Evolutionary conservation across 2,329 filamentous ascomycete species (phyloP), one percentile per base, ranked within the genome.

Genomic region (Exophiala calicioides): DNA sequence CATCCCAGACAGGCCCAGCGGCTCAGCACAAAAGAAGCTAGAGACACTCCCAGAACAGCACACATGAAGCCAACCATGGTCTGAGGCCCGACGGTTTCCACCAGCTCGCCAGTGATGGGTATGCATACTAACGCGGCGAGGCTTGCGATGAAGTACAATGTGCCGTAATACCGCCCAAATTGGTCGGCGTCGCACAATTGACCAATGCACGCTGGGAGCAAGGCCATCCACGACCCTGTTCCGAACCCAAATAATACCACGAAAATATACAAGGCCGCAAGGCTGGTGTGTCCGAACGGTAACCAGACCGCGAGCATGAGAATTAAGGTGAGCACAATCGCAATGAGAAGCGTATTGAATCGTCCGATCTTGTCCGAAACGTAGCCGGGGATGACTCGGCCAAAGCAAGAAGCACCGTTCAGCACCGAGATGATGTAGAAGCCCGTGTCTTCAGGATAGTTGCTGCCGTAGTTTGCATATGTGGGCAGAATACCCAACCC

Each of bases 161-260:
- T 76, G 1, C 74, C 72, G 60, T 65, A 73, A 23, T 69, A 76
- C 26, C 70, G 60, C 2, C 73, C 72, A 47, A 75, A 76, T 13
- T 75, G 68, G 47, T 74, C 69, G 0, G 71, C 66, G 3, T 69
- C 62, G 44, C 73, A 76, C 0, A 74, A 64, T 36, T 74, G 70
- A 0, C 71, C 73, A 16, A 75, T 64, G 42, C 74, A 76, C 0
- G 74, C 73, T 33, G 63, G 53, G 2, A 44, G 45, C 27, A 58
- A 27, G 7, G 50, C 52, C n/a, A 76, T 60, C 60, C 71, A 76
- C 0, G 70, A 69, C 0, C 74, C 74, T 1, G 71, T 74, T 0
- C 71, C 72, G n/a, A 76, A 73, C 0, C 74, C 74, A 59, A 74
- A 77, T 0, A 76, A 53, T 0, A 69, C 71, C 1, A 69, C 63